phyloP scores from a whole-genome alignment of 345 rosid species.

The Raphanus sativus region DNA sequence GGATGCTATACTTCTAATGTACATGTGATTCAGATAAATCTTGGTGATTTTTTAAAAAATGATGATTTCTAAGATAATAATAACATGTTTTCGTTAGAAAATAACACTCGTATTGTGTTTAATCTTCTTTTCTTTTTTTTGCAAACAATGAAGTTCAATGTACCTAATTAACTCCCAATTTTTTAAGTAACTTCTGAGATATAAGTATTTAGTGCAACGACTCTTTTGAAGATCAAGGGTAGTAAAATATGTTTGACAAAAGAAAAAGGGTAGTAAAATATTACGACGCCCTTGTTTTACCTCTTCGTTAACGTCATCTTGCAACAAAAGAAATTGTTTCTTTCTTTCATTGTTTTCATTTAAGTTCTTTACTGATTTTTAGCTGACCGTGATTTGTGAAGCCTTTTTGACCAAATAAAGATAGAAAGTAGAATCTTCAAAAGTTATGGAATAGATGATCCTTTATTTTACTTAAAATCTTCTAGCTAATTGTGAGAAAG shows the following conservation, averaged over 20 bases:
- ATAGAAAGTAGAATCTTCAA: conserved; percentile 5
- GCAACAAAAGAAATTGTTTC: not conserved
- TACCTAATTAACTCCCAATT: not conserved
- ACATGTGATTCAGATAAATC: not conserved
- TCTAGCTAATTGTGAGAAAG: not conserved
- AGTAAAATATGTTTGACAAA: too few relatives aligned
- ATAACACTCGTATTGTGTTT: not conserved
- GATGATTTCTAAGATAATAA: not conserved
- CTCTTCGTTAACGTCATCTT: not conserved
- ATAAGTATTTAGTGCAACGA: too few relatives aligned
- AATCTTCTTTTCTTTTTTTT: not conserved
- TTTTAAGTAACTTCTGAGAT: too few relatives aligned
- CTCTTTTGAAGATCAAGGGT: not conserved
- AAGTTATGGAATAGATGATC: conserved; percentile 8
- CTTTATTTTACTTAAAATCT: not conserved
- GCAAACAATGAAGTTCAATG: not conserved
- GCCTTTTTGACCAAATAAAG: not conserved
- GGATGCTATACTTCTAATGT: not conserved
- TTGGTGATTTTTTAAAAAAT: not conserved
- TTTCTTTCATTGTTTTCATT: not conserved
- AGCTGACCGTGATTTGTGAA: conserved; percentile 8
- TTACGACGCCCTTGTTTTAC: not conserved
- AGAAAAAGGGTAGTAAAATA: not conserved
- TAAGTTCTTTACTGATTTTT: not conserved
- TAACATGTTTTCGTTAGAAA: not conserved